A percentile compares a stretch with the other conserved stretches of the same genome.
Evolutionary conservation across 164 flowering plant species (phyloP).

Genomic region (Chloranthus sessilifolius): DNA sequence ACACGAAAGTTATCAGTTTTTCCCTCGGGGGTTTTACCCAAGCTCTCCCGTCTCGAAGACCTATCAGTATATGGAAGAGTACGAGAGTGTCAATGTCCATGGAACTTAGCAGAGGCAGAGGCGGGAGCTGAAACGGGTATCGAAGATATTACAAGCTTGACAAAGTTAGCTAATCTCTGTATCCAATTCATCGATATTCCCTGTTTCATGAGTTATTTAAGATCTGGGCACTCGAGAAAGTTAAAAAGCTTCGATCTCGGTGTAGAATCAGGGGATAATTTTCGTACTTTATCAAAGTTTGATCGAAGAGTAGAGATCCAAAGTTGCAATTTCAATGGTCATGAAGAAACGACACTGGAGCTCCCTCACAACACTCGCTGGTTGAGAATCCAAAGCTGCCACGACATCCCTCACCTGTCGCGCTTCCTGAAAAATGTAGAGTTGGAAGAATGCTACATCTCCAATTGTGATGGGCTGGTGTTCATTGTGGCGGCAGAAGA

Average conservation of each 20-base stretch:
- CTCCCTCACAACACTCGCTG: neutral
- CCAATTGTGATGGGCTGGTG: neutral
- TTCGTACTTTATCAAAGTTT: too few relatives aligned
- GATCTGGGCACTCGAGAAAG: neutral
- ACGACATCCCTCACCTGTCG: neutral
- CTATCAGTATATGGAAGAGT: slow-evolving; percentile 2
- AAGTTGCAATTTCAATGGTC: slow-evolving; percentile 1
- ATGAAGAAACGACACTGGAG: neutral
- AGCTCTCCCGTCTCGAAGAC: slow-evolving; percentile 4
- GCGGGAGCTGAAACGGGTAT: too few relatives aligned
- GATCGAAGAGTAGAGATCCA: neutral
- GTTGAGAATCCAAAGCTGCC: slow-evolving; percentile 2
- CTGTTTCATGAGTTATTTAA: neutral
- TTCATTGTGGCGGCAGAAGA: neutral
- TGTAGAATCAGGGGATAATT: neutral
- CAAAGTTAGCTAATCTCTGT: neutral
- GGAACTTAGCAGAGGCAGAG: too few relatives aligned
- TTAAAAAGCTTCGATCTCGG: slow-evolving; percentile 1
- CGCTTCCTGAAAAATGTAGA: neutral
- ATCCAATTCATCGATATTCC: slow-evolving; percentile 1
- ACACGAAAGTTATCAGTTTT: neutral
- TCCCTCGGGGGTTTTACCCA: slow-evolving; percentile 1
- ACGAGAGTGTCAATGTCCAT: too few relatives aligned
- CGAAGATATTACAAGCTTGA: neutral
- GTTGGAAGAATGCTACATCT: slow-evolving; percentile 1